phyloP scores from a whole-genome alignment of 345 rosid species.

The Litchi chinensis region DNA sequence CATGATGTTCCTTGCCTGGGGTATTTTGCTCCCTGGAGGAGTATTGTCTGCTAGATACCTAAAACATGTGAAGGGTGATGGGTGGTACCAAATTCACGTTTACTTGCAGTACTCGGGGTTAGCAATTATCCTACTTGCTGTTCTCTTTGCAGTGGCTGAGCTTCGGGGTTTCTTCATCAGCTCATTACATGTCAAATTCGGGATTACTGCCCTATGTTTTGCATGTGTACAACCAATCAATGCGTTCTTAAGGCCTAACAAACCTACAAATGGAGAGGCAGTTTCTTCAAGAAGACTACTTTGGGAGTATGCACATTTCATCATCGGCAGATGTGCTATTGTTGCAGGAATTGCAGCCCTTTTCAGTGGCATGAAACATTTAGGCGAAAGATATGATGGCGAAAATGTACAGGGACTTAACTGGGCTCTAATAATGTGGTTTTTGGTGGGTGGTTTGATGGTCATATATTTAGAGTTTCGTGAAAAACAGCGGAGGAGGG shows the following conservation, averaged over 20 bases:
- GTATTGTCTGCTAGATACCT: constrained; percentile 84
- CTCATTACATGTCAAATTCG: constrained; percentile 82
- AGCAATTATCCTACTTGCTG: constrained; percentile 78
- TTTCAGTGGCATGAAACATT: constrained; percentile 70
- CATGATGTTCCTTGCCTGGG: constrained; percentile 99
- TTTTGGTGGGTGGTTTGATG: constrained; percentile 47
- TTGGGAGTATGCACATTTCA: constrained; percentile 85
- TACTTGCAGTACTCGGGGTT: constrained; percentile 90
- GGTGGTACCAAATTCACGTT: constrained; percentile 91
- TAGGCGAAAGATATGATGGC: constrained; percentile 77
- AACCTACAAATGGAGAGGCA: constrained; percentile 58
- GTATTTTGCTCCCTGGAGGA: constrained; percentile 91
- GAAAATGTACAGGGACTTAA: constrained; percentile 77
- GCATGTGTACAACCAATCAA: constrained; percentile 81
- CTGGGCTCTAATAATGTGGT: constrained; percentile 73
- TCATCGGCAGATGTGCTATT: constrained; percentile 70
- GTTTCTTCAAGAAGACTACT: constrained; percentile 52
- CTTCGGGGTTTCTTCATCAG: constrained; percentile 71
- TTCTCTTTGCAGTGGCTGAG: constrained; percentile 92
- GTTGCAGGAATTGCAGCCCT: constrained; percentile 62
- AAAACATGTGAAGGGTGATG: constrained; percentile 92
- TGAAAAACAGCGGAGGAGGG: constrained; percentile 49
- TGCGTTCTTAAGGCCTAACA: constrained; percentile 81
- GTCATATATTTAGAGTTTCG: constrained; percentile 66
- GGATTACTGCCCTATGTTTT: constrained; percentile 69